Evolutionary conservation across 1,139 yeast species (phyloP).

Genomic region (Zygoascus sp.): DNA sequence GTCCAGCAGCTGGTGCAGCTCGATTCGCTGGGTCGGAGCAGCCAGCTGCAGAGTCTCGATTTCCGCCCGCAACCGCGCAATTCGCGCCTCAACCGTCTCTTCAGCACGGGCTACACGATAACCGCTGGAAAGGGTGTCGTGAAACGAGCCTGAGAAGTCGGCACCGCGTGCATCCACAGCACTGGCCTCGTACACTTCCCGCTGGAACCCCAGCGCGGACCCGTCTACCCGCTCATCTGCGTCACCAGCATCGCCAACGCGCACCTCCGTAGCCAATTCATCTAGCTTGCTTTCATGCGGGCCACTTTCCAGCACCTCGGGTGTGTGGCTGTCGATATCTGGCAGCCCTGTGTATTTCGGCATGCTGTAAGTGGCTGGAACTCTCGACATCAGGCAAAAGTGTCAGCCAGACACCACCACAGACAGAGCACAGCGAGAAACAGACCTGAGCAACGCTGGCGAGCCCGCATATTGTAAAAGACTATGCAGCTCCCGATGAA

Average conservation of each 20-base stretch:
- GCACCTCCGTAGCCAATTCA: background rate
- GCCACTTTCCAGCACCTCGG: conserved; percentile 8
- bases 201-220: conserved; percentile 4
- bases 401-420: too few species aligned
- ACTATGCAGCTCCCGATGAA: too few species aligned
- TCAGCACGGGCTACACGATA: conserved; percentile 13
- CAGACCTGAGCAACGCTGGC: too few species aligned
- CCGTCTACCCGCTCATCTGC: conserved; percentile 9
- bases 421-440: too few species aligned
- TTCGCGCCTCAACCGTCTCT: conserved; percentile 37
- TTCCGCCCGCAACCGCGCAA: conserved; percentile 45
- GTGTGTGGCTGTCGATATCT: conserved; percentile 18
- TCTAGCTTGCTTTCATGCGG: conserved; percentile 4
- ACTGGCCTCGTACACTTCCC: conserved; percentile 18
- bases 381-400: background rate
- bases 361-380: background rate
- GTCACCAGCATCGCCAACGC: background rate
- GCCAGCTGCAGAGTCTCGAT: conserved; percentile 38
- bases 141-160: conserved; percentile 9
- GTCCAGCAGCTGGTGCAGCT: conserved; percentile 17
- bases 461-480: too few species aligned
- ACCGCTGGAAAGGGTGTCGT: background rate
- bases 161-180: conserved; percentile 18
- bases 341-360: conserved; percentile 22
- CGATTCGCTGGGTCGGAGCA: conserved; percentile 17